Base-by-base conservation (phyloP, 352 stramenopile species). In the Phytophthora colocasiae region DNA sequence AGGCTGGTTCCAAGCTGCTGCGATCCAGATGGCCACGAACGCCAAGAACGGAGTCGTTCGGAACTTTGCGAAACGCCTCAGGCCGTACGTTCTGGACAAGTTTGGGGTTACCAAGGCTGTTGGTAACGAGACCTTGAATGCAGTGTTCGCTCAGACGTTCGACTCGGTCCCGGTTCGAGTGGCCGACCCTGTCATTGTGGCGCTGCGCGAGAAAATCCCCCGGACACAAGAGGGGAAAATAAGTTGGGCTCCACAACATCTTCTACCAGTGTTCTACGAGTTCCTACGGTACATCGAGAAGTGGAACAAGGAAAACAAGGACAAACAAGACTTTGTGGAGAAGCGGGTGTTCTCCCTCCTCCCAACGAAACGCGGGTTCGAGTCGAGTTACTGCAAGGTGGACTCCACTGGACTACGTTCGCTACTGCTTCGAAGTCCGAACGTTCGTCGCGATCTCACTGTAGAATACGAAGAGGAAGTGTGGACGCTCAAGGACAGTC, bases 21-120 rank as follows among this genome's bases (percentile, higher is more conserved):
- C 22, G 19, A 50, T 12, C 31, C 55, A 54, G 32, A 55, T 63
- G 43, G 34, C 55, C 2, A 54, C 43, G 17, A 63, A 63, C 36
- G 44, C 36, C 1, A 45, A 63, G 44, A 63, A 63, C 31, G 9
- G 10, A 7, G 43, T 54, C 41, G 43, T 47, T 3, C 29, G 43
- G 4, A 63, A 54, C 17, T 63, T 63, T 14, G 41, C 41, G 10
- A 53, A 54, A 29, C 55, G 43, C 3, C 10, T 54, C 4, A 31
- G 43, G 3, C 31, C 55, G 41, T 54, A 55, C 19, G 32, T 54
- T 14, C 36, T 53, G 2, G 54, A 62, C 3, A n/a, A 38, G 29
- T 62, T 54, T 46, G 19, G 5, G 2, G 7, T 54, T 17, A 22
- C 9, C 19, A 17, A 6, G 22, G 2, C 1, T 22, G 22, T 22